Base-by-base conservation (phyloP, 495 filamentous ascomycete species). In the Talaromyces thailandensis region DNA sequence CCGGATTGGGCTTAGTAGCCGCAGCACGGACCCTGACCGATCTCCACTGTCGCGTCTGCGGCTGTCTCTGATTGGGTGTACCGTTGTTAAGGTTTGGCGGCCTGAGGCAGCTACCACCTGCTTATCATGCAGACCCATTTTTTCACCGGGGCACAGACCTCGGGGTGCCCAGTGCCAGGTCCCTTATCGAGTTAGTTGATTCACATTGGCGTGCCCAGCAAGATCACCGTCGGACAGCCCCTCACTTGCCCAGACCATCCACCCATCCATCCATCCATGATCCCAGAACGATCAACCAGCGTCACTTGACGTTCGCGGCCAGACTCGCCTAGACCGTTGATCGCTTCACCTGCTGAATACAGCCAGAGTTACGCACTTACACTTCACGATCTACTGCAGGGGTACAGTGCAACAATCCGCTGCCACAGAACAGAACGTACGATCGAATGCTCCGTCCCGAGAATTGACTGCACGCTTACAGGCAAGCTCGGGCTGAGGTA, bases 251-350 rank as follows among this genome's bases (percentile, higher is more conserved):
- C n/a, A 28, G 12, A 28, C n/a, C 23, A 1, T 24, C n/a, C n/a
- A n/a, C n/a, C n/a, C n/a, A n/a, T n/a, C n/a, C n/a, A n/a, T n/a
- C n/a, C n/a, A n/a, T n/a, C n/a, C n/a, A n/a, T n/a, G n/a, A n/a
- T n/a, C n/a, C n/a, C n/a, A n/a, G n/a, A n/a, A n/a, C n/a, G n/a
- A n/a, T n/a, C n/a, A n/a, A n/a, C n/a, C n/a, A n/a, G n/a, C 45
- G 23, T 50, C 45, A 51, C 23, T 28, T 56, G 53, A 56, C 53
- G 53, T 56, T 56, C 53, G 53, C 53, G 53, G 53, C 28, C 29
- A 32, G 56, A n/a, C 32, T n/a, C n/a, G 28, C n/a, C 56, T 37
- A 40, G 29, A 58, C 7, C 29, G 4, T 56, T 53, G 5, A 6
- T 28, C 28, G 32, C 35, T 32, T 21, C n/a, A 18, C 2, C 24